These are phyloP conservation scores for Barbatosphaeria neglecta DNA, from an alignment of 495 filamentous ascomycete species.

Conservation along the genomic window DNA sequence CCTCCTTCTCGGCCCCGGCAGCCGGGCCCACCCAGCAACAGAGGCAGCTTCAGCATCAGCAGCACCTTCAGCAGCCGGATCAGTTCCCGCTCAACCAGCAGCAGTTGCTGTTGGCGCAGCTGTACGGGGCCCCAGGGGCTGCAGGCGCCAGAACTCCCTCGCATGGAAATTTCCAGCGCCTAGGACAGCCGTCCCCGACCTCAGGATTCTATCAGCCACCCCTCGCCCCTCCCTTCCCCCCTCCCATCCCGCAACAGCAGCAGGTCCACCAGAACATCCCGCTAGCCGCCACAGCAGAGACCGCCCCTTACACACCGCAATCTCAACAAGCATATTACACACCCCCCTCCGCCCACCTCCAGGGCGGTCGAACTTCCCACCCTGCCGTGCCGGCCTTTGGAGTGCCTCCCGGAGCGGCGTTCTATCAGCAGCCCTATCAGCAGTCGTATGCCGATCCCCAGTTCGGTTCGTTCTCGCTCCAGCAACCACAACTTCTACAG, in stretches of 20 bases:
- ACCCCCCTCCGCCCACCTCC: background rate
- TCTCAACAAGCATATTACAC: constrained; percentile 2
- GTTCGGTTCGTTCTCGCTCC: background rate
- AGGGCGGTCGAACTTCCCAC: background rate
- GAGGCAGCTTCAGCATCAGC: constrained; percentile 4
- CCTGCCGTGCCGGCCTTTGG: background rate
- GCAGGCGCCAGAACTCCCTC: constrained; percentile 7
- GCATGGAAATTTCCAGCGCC: constrained; percentile 8
- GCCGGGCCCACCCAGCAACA: constrained; percentile 10
- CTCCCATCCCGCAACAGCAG: constrained; percentile 1
- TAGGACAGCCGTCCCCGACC: constrained; percentile 7
- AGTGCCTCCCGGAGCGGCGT: constrained; percentile 2
- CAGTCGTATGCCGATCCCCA: background rate
- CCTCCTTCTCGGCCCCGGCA: constrained; percentile 26
- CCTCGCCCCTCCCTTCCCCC: background rate
- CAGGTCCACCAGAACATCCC: constrained; percentile 1
- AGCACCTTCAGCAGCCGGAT: constrained; percentile 4
- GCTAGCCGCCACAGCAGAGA: constrained; percentile 2
- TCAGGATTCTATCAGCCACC: background rate
- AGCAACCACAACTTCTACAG: constrained; percentile 10
- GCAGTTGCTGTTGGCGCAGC: constrained; percentile 12
- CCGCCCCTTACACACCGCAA: background rate
- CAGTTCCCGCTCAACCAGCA: constrained; percentile 8
- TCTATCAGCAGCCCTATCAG: constrained; percentile 1
- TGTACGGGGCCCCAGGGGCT: background rate